Base-by-base conservation (phyloP, 2,329 filamentous ascomycete species). In the Trichocomaceae sp. region DNA sequence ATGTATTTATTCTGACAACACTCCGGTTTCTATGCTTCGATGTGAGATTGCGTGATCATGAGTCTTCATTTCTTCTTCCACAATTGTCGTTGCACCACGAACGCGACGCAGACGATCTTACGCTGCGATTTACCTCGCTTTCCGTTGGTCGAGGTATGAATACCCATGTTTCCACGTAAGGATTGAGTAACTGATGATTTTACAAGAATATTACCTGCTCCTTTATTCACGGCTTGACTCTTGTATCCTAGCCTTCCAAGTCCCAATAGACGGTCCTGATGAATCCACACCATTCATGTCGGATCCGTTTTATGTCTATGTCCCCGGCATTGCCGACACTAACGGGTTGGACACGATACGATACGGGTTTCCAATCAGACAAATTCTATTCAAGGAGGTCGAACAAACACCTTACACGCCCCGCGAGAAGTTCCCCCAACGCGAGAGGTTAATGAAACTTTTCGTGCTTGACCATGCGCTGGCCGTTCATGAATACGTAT, bases 1-100 rank as follows among this genome's bases (percentile, higher is more conserved):
- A 75, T 20, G 63, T 81, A 47, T 79, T 79, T 50, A 68, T 84
- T 33, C 63, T 84, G 47, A 84, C 82, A 1, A 78, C 78, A 0
- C 73, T 71, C 4, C 73, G 73, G 47, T 60, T 85, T 3, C 65
- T 77, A 23, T 70, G 77, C 61, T 62, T 80, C 54, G 67, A 72
- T 53, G 59, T 79, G 17, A 64, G 59, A 7, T 61, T 63, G 20
- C 55, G 68, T 19, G 31, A 57, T 20, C 59, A 64, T 39, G 41
- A 57, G 3, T 59, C 61, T 23, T 58, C 67, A n/a, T 63, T 69
- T 58, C 61, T 75, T 12, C 61, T 63, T 13, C 64, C 75, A 44
- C 60, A 77, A 23, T 58, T 79, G 2, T 74, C 75, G 7, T 79
- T 80, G 72, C 70, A 70, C 46, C 82, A 85, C 67, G 83, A 78